Percentiles rank a stretch among this genome's conserved stretches.
Conservation (phyloP, 306 rosid genomes). For the Sphenostylis stenocarpa region DNA sequence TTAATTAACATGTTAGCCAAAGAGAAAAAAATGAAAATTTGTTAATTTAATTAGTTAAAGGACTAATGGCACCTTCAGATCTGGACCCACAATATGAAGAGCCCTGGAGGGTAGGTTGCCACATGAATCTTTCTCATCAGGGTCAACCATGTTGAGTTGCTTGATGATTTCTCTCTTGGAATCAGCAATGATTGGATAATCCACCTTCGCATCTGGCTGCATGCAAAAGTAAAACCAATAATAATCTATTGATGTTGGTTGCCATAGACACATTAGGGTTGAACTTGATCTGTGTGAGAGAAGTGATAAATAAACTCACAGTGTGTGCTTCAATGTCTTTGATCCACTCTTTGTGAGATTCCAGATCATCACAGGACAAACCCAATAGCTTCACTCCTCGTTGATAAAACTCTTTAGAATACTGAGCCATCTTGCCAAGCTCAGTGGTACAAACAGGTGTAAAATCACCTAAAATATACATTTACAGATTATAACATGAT, state of each 20-base stretch:
- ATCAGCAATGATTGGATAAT: constrained; percentile 67
- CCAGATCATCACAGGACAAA: constrained; percentile 65
- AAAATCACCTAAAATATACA: constrained; percentile 61
- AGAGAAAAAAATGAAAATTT: not conserved
- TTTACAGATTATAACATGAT: not conserved
- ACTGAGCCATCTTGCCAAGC: constrained; percentile 68
- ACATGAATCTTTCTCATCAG: constrained; percentile 58
- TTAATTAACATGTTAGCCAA: not conserved
- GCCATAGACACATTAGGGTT: too few relatives aligned
- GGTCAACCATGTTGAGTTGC: constrained; percentile 87
- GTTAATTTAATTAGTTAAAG: not conserved
- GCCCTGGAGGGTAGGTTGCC: constrained; percentile 80
- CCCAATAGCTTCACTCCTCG: constrained; percentile 72
- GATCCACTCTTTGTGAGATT: constrained; percentile 67
- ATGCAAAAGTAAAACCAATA: not conserved
- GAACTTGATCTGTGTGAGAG: not conserved
- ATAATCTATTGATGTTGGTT: not conserved
- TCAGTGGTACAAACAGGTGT: constrained; percentile 91
- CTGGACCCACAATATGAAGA: constrained; percentile 78
- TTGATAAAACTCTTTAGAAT: constrained; percentile 46
- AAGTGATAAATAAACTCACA: constrained; percentile 35
- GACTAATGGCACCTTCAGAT: constrained; percentile 44
- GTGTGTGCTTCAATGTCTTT: constrained; percentile 81
- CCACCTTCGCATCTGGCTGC: constrained; percentile 72
- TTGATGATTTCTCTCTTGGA: constrained; percentile 64